Evolutionary conservation across 768 basidiomycete genomes (phyloP), one percentile per base, ranked within the genome.

Genomic region (Tylopilus subfusipes): DNA sequence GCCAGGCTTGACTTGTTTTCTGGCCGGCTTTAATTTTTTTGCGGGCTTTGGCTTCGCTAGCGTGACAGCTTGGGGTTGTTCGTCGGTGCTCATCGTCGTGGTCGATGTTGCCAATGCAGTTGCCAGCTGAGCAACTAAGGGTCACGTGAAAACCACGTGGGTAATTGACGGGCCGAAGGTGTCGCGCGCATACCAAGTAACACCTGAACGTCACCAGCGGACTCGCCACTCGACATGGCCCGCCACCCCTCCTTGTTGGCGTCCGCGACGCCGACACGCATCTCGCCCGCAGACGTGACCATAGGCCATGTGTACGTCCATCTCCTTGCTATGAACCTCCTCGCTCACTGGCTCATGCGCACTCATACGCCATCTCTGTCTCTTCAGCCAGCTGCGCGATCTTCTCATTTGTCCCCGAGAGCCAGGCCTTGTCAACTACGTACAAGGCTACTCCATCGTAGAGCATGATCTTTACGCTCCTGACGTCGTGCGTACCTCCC

Each of bases 1-100:
- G 34, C 93, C 94, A 1, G 89, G 75, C 61, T 90, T 88, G 13
- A 98, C 93, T 65, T 98, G 94, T 64, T 95, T 93, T 46, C 93
- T 76, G n/a, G 94, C 94, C 5, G 95, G 95, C 62, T 88, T 88
- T 14, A 91, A 76, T 66, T 91, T 93, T 69, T 88, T 92, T 33
- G 58, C 30, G 16, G 68, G 68, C 52, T 67, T 72, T 50, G 61
- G 55, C 49, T 64, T 67, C 3, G 40, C 52, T 36, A 55, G 57
- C 9, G 54, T 39, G 31, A 59, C 54, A 12, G 52, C 58, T 30
- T 60, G 62, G 3, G 48, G 42, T 18, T 61, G 63, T 48, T 64
- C 71, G 36, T 67, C 67, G 40, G 64, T 59, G 64, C 55, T 68
- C 75, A 75, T 76, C 52, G 55, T 76, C 52, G 55, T 57, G 21